phyloP scores from a whole-genome alignment of 2,329 filamentous ascomycete genomes.

The Fusarium setosum region DNA sequence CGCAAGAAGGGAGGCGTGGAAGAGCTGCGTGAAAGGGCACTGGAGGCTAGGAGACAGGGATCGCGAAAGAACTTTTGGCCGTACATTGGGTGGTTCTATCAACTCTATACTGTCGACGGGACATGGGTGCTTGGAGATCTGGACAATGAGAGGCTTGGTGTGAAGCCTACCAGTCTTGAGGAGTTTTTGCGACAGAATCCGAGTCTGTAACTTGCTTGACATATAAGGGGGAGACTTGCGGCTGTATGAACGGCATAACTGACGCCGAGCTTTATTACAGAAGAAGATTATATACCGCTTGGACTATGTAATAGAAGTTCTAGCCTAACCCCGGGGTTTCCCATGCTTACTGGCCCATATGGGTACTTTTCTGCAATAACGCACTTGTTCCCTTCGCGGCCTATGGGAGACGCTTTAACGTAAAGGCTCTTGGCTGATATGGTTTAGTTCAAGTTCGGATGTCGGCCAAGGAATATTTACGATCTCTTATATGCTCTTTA shows the following conservation, averaged over 20 bases:
- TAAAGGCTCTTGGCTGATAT: no score
- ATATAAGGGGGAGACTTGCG: background rate
- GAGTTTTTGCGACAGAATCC: background rate
- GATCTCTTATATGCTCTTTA: no score
- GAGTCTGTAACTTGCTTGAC: background rate
- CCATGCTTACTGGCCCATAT: no score
- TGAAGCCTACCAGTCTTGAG: background rate
- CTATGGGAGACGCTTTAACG: no score
- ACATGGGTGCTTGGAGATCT: background rate
- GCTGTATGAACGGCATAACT: background rate
- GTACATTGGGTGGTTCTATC: background rate
- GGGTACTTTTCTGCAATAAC: no score
- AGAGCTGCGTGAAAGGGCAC: background rate
- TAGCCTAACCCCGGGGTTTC: no score
- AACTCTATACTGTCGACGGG: background rate
- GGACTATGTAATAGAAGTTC: no score
- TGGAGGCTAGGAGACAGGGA: background rate
- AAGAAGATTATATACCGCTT: no score
- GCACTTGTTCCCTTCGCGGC: no score
- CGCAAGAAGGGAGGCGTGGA: background rate
- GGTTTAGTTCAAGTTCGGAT: no score
- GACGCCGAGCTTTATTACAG: no score
- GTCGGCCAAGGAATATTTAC: no score
- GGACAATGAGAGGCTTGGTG: background rate
- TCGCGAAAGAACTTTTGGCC: background rate